phyloP scores from a whole-genome alignment of 2,329 filamentous ascomycete genomes.

The Tolypocladium sp. region DNA sequence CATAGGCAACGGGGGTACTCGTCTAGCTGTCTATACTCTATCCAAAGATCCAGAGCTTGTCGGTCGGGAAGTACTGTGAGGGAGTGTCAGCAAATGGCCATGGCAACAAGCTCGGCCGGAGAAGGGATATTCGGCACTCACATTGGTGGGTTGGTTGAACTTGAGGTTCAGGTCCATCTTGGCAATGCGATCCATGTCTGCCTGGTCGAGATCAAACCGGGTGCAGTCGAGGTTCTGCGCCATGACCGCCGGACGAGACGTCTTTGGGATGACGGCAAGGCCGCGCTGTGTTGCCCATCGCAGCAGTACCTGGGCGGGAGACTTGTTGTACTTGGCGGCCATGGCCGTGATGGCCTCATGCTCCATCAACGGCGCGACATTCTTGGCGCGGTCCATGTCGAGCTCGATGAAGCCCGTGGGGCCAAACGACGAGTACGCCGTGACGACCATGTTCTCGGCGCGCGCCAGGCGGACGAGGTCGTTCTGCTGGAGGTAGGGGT shows the following conservation, averaged over 20 bases:
- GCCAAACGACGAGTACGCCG: conserved; percentile 78
- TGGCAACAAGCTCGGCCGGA: neutral
- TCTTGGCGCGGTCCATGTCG: conserved; percentile 47
- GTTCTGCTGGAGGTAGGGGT: conserved; percentile 75
- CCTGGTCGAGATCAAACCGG: conserved; percentile 54
- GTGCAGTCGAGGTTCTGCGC: conserved; percentile 58
- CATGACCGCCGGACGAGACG: conserved; percentile 43
- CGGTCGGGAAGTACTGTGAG: neutral
- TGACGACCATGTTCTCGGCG: conserved; percentile 62
- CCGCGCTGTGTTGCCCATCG: conserved; percentile 81
- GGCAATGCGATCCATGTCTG: conserved; percentile 59
- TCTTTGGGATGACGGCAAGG: conserved; percentile 77
- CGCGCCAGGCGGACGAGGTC: conserved; percentile 62
- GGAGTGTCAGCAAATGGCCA: neutral
- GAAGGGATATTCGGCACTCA: conserved; percentile 30
- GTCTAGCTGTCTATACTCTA: neutral
- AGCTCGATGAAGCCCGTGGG: conserved; percentile 73
- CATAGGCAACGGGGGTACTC: neutral
- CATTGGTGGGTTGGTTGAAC: conserved; percentile 69
- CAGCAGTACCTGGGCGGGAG: conserved; percentile 48
- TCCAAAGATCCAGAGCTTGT: neutral
- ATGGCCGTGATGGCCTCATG: conserved; percentile 55
- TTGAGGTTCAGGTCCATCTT: conserved; percentile 56
- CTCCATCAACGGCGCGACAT: conserved; percentile 63
- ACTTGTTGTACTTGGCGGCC: conserved; percentile 56